These are phyloP conservation scores for Ceratocystis eucalypticola DNA, from an alignment of 2,329 filamentous ascomycete genomes.

Conservation along the genomic window DNA sequence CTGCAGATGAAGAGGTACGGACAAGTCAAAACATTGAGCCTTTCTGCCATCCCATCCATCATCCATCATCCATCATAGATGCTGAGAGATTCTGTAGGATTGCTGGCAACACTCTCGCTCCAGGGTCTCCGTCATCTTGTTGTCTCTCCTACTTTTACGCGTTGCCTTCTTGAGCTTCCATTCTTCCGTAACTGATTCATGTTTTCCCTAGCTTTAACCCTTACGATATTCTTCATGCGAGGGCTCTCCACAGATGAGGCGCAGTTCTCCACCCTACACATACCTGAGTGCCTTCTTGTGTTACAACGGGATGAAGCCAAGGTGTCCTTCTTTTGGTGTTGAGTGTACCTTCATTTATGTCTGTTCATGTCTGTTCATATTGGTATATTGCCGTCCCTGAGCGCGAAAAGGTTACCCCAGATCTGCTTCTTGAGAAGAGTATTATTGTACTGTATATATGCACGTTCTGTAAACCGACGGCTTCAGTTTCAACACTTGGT, in stretches of 20 bases:
- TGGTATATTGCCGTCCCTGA: too few species aligned
- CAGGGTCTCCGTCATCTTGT: not conserved
- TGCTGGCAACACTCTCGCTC: not conserved
- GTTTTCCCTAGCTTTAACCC: not conserved
- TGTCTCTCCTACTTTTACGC: not conserved
- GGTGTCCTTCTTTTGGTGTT: not conserved
- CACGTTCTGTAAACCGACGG: not conserved
- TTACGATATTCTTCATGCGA: not conserved
- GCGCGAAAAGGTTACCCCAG: not conserved
- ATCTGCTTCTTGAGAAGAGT: not conserved
- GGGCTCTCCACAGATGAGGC: not conserved
- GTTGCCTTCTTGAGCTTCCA: slow-evolving; percentile 4
- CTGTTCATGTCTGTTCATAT: too few species aligned
- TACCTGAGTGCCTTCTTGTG: too few species aligned
- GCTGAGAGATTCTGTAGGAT: not conserved
- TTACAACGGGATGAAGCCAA: not conserved
- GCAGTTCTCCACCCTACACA: not conserved
- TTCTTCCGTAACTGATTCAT: not conserved
- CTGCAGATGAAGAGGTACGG: too few species aligned
- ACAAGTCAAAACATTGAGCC: too few species aligned
- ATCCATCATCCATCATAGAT: not conserved
- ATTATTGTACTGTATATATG: not conserved
- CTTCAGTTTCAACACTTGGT: not conserved
- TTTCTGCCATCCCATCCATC: not conserved
- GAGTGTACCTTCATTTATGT: too few species aligned